Evolutionary conservation across 305 asterid species (phyloP), one percentile per base, ranked within the genome.

Genomic region (Solanum hybrid): DNA sequence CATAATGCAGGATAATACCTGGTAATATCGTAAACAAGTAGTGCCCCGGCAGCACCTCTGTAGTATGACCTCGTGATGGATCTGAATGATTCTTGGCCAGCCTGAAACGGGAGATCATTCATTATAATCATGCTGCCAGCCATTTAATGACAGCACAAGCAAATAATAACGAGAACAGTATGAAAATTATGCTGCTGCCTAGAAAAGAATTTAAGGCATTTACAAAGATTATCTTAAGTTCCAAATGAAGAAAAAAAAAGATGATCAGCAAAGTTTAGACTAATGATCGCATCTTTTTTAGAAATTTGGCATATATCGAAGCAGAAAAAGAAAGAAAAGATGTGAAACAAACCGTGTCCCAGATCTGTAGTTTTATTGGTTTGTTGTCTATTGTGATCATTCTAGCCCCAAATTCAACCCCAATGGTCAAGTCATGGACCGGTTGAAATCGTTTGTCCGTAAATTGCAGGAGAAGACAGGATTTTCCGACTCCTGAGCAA

Each of bases 21-120:
- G 28, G 98, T 95, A 89, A 95, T 96, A 91, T 96, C 98, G 74
- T 96, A 96, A 86, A 95, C 98, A 14, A 96, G 96, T 78, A 96
- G 93, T 33, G 98, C 98, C 34, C 96, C 98, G 14, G 98, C 98
- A 87, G 98, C 97, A 85, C 98, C 98, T 93, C 98, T 93, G 93
- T 96, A 96, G 93, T 96, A 96, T 86, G 98, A 95, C 92, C 98
- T 94, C 5, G 98, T 96, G 64, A 96, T 95, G 20, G 98, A 95
- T 92, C 97, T 93, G 93, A 96, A 96, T 79, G 95, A 91, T 92
- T 96, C 98, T 95, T 95, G 97, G 82, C 98, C 98, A 90, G 98
- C 98, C 98, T 95, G 91, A 87, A 77, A 91, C 5, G 87, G 87
- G 87, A 26, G 76, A n/a, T 74, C 34, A 46, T 87, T 64, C 37